Base-by-base conservation (phyloP, 1,139 yeast genomes). In the Sugiyamaella neomexicana region DNA sequence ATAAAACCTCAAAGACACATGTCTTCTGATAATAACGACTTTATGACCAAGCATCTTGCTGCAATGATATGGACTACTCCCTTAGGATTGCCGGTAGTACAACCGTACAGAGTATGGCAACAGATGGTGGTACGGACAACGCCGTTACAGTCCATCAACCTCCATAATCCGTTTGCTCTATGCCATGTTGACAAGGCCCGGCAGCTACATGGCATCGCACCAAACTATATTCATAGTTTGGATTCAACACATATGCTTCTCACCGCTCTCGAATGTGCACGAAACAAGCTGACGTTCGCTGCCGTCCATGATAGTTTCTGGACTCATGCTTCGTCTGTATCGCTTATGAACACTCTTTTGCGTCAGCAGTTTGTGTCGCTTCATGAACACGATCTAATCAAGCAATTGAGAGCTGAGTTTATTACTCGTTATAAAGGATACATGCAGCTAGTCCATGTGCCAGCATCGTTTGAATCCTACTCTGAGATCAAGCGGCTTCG, bases 231-330 rank as follows among this genome's bases (percentile, higher is more conserved):
- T 47, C 98, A 91, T 68, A 89, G 97, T 0, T 77, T 91, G 59
- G 98, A 91, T 74, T 97, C 97, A 0, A 86, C 97, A 0, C 98
- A 91, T 68, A 89, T 91, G 97, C 75, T 91, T 54, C 74, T 88
- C 76, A 86, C 97, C 0, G 91, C 96, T 0, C 75, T 80, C 39
- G 81, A 80, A n/a, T 87, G 96, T 68, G 42, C 16, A 7, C 23
- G 47, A 7, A 16, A 79, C 0, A 82, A 80, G 0, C 66, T 89
- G 47, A 75, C 82, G n/a, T 91, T 91, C 75, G 96, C 97, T 0
- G 85, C 97, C 0, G 97, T 91, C 41, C 98, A 91, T 70, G 98
- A 91, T 71, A 89, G 97, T 2, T 91, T 86, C 68, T 91, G 98
- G 98, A 89, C 97, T 0, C 97, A 91, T 69, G 97, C 97, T 0